Conservation (phyloP, 164 flowering plant species). For the Aristolochia californica region DNA sequence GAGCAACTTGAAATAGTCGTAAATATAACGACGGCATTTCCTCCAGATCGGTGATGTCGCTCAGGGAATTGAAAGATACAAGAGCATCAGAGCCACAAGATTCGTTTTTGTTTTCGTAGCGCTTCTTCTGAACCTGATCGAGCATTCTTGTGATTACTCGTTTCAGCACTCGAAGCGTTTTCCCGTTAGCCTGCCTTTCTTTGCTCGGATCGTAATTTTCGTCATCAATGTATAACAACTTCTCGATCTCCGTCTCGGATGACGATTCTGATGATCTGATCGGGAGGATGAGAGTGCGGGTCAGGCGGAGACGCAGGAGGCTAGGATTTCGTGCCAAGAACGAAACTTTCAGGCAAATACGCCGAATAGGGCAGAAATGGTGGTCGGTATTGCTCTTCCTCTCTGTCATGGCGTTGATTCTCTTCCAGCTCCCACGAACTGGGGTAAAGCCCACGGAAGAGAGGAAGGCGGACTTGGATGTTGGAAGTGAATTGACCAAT, state of each 20-base stretch:
- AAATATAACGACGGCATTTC: too few species aligned
- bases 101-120: too few species aligned
- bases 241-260: conserved; percentile 50
- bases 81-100: too few species aligned
- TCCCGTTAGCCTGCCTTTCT: not conserved
- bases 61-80: too few species aligned
- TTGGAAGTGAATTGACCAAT: not conserved
- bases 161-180: not conserved
- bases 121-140: too few species aligned
- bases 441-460: conserved; percentile 18
- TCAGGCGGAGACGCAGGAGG: conserved; percentile 57
- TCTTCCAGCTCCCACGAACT: conserved; percentile 40
- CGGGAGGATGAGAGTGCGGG: conserved; percentile 32
- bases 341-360: conserved; percentile 20
- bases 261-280: conserved; percentile 42
- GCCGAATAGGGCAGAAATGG: conserved; percentile 32
- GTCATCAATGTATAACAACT: conserved; percentile 12
- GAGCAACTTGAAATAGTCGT: too few species aligned
- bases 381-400: conserved; percentile 45
- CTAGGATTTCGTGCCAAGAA: conserved; percentile 20
- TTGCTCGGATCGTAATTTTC: not conserved
- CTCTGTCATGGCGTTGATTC: conserved; percentile 31
- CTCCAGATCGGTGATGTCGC: too few species aligned
- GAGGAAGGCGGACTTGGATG: conserved; percentile 6
- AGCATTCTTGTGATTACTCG: too few species aligned